These are phyloP conservation scores for Elsinoe ampelina DNA, from an alignment of 2,329 filamentous ascomycete genomes.

Conservation along the genomic window DNA sequence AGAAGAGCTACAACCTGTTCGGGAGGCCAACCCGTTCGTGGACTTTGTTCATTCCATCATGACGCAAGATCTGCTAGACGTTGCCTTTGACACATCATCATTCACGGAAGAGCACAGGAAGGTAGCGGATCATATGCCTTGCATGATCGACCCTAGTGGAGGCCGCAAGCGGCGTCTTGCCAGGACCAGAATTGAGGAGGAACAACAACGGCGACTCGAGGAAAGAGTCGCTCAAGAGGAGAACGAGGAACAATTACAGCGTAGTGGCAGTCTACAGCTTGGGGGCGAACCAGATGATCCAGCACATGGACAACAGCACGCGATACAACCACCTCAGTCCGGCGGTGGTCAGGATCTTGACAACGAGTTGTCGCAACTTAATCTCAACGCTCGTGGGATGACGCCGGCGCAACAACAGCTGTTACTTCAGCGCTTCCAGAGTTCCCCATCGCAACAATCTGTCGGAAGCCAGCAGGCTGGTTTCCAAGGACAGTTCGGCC, in stretches of 20 bases:
- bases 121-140: conserved; percentile 54
- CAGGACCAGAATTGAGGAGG: conserved; percentile 56
- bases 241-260: conserved; percentile 65
- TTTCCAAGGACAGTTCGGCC: conserved; percentile 17
- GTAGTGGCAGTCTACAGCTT: conserved; percentile 72
- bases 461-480: conserved; percentile 41
- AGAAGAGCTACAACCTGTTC: conserved; percentile 12
- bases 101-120: conserved; percentile 41
- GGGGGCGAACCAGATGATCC: conserved; percentile 85
- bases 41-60: conserved; percentile 1
- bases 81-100: conserved; percentile 36
- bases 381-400: conserved; percentile 58
- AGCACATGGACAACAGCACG: conserved; percentile 53
- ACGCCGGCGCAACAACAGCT: conserved; percentile 70
- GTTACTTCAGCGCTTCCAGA: conserved; percentile 52
- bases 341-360: conserved; percentile 27
- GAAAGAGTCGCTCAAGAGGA: conserved; percentile 41
- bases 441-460: conserved; percentile 30
- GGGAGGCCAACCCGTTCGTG: not conserved
- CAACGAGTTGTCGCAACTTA: conserved; percentile 31
- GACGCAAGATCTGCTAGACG: conserved; percentile 25
- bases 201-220: conserved; percentile 47
- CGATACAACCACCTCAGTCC: conserved; percentile 60
- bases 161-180: conserved; percentile 72
- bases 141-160: conserved; percentile 72